These are phyloP conservation scores for Leersia perrieri DNA, from an alignment of 176 grass and related monocot species.

Conservation along the genomic window DNA sequence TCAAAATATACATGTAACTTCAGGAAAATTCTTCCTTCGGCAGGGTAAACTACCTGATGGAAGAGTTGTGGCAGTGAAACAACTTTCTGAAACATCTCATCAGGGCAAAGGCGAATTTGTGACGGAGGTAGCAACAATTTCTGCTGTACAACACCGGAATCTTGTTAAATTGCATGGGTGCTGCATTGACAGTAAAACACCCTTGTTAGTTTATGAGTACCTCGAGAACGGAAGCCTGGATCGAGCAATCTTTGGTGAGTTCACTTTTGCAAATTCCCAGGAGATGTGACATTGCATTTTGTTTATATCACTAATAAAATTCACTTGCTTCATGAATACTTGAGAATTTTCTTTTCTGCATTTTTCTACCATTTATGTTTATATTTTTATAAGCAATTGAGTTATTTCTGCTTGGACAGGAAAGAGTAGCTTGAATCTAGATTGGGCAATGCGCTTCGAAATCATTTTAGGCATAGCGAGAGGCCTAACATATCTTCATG, in stretches of 20 bases:
- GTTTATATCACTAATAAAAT: neutral
- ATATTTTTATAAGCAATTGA: too few species aligned
- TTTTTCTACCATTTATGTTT: neutral
- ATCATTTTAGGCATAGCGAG: constrained; percentile 58
- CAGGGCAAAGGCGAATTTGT: constrained; percentile 57
- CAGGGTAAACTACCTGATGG: constrained; percentile 54
- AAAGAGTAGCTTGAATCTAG: constrained; percentile 31
- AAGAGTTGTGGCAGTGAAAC: constrained; percentile 50
- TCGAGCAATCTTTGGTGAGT: constrained; percentile 58
- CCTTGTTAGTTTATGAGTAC: constrained; percentile 68
- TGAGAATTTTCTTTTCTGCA: neutral
- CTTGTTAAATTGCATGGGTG: constrained; percentile 50
- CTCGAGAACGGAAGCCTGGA: constrained; percentile 70
- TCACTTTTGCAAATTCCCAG: neutral
- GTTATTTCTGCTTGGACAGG: constrained; percentile 20
- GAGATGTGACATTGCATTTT: neutral
- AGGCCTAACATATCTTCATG: constrained; percentile 60
- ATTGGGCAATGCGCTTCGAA: constrained; percentile 54
- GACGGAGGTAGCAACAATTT: constrained; percentile 45
- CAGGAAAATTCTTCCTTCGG: too few species aligned
- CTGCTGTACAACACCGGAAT: constrained; percentile 44
- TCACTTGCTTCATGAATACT: neutral
- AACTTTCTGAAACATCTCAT: constrained; percentile 45
- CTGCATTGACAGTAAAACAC: constrained; percentile 47
- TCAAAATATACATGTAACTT: neutral